phyloP scores from a whole-genome alignment of 352 stramenopile genomes.

The Pythium insidiosum region DNA sequence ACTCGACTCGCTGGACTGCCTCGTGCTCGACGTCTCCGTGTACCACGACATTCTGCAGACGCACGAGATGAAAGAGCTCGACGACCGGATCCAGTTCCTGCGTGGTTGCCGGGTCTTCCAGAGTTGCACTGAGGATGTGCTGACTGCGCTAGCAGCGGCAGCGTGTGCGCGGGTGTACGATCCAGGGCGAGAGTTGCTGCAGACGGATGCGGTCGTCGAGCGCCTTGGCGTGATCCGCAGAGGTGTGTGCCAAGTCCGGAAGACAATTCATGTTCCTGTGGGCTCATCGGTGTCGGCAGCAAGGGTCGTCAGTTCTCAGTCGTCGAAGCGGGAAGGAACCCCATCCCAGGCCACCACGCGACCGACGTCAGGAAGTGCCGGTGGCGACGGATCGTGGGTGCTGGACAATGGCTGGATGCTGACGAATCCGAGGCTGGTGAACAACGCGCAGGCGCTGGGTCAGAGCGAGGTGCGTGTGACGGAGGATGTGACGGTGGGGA shows the following conservation, averaged over 20 bases:
- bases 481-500: conserved; percentile 47
- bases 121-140: conserved; percentile 38
- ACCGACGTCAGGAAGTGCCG: conserved; percentile 17
- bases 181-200: conserved; percentile 38
- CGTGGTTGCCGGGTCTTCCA: conserved; percentile 57
- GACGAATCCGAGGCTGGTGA: conserved; percentile 63
- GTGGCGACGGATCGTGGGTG: conserved; percentile 59
- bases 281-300: too few species aligned
- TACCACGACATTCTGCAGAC: conserved; percentile 43
- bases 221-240: conserved; percentile 61
- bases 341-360: too few species aligned
- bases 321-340: too few species aligned
- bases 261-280: conserved; percentile 31
- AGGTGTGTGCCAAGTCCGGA: conserved; percentile 61
- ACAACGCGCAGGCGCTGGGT: conserved; percentile 20
- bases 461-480: conserved; percentile 12
- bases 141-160: conserved; percentile 33
- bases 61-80: conserved; percentile 32
- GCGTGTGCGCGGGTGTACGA: conserved; percentile 47
- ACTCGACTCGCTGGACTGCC: conserved; percentile 44
- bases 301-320: too few species aligned
- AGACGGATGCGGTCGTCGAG: conserved; percentile 44
- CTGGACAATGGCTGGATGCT: conserved; percentile 80
- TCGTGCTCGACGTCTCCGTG: conserved; percentile 34
- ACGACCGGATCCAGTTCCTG: conserved; percentile 45